Evolutionary conservation across 805 yeast species (phyloP).

Genomic region (Maudiozyma bulderi): DNA sequence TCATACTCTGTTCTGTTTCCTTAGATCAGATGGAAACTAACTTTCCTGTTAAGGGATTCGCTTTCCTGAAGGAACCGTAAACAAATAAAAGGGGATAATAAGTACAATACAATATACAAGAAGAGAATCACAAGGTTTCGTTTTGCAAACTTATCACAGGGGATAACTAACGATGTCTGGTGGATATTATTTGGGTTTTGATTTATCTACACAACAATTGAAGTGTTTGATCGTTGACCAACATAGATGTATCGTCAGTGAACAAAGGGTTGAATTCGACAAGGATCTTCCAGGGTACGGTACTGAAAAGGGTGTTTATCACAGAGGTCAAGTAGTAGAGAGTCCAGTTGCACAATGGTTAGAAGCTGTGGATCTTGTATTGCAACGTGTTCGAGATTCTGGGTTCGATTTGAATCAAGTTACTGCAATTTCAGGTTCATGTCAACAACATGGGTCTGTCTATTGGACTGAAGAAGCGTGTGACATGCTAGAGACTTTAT

Average conservation of each 20-base stretch:
- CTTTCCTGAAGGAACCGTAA: too few species aligned
- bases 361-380: slow-evolving; percentile 63
- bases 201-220: slow-evolving; percentile 82
- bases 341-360: slow-evolving; percentile 90
- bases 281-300: slow-evolving; percentile 48
- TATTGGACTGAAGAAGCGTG: slow-evolving; percentile 55
- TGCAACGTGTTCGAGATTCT: slow-evolving; percentile 41
- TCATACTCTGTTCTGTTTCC: too few species aligned
- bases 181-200: slow-evolving; percentile 55
- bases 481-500: slow-evolving; percentile 32
- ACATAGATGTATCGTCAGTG: slow-evolving; percentile 41
- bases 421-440: slow-evolving; percentile 67
- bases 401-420: slow-evolving; percentile 52
- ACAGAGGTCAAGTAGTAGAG: slow-evolving; percentile 45
- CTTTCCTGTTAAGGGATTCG: too few species aligned
- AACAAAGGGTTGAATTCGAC: slow-evolving; percentile 67
- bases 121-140: background rate
- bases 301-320: slow-evolving; percentile 64
- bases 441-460: slow-evolving; percentile 90
- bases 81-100: background rate
- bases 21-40: too few species aligned
- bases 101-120: background rate
- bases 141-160: background rate
- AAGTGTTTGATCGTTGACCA: slow-evolving; percentile 60
- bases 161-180: background rate